These are phyloP conservation scores for Phytophthora quininea DNA, from an alignment of 352 stramenopile genomes.

Conservation along the genomic window DNA sequence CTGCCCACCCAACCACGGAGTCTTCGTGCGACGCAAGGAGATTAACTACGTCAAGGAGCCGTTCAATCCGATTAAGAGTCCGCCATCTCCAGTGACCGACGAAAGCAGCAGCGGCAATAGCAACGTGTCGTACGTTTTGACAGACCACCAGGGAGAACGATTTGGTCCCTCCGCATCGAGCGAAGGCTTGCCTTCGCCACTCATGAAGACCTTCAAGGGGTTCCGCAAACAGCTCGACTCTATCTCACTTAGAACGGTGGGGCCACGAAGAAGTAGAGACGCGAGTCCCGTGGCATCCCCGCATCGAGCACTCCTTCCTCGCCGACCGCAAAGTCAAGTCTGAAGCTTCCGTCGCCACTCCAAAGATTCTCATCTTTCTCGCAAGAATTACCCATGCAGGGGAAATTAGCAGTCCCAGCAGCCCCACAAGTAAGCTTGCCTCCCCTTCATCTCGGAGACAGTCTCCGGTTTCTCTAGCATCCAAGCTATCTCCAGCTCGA, in stretches of 20 bases:
- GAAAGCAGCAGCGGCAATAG: conserved; percentile 47
- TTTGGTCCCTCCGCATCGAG: conserved; percentile 6
- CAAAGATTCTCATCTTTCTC: conserved; percentile 32
- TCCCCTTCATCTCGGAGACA: conserved; percentile 6
- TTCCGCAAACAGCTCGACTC: conserved; percentile 60
- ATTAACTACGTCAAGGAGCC: conserved; percentile 62
- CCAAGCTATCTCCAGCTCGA: conserved; percentile 25
- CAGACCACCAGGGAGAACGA: conserved; percentile 18
- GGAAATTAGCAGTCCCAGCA: conserved; percentile 2
- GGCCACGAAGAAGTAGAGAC: conserved; percentile 20
- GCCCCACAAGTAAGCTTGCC: conserved; percentile 14
- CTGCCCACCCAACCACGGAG: conserved; percentile 51
- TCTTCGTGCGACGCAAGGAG: conserved; percentile 74
- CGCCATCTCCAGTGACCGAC: conserved; percentile 57
- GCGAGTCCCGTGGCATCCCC: conserved; percentile 19
- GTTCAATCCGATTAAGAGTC: conserved; percentile 37
- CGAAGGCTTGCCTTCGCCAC: conserved; percentile 19
- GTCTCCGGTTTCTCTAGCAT: conserved; percentile 13
- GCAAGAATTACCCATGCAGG: conserved; percentile 11
- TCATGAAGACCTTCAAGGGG: conserved; percentile 67
- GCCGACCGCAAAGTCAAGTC: conserved; percentile 20
- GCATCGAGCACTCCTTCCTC: conserved; percentile 22
- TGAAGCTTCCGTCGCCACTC: conserved; percentile 32
- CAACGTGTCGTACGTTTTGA: conserved; percentile 23
- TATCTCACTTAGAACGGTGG: conserved; percentile 34